Evolutionary conservation across 208 protist species (phyloP).

Genomic region (Leptomonas seymouri): DNA sequence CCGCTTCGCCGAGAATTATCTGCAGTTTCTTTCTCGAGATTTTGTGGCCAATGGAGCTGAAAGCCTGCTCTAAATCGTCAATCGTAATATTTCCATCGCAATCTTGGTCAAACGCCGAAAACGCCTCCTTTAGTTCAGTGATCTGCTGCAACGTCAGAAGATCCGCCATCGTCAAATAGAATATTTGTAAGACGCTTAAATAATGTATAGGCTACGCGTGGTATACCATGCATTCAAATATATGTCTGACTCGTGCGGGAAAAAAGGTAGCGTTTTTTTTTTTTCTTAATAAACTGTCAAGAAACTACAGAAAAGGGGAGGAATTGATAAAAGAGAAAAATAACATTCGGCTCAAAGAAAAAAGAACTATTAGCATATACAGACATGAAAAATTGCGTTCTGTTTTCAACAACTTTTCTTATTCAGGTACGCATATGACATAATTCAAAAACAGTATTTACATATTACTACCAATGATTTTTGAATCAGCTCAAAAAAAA

Average conservation of each 20-base stretch:
- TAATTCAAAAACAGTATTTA: not conserved
- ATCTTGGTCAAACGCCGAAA: conserved; percentile 99
- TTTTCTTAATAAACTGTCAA: no score
- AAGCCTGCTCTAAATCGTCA: conserved; percentile 99
- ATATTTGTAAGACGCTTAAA: no score
- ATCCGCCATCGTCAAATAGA: conserved; percentile 75
- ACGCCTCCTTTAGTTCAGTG: conserved; percentile 99
- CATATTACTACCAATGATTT: no score
- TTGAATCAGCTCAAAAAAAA: no score
- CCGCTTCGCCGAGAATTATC: conserved; percentile 97
- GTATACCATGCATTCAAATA: no score
- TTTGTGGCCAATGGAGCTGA: conserved; percentile 98
- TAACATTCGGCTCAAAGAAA: not conserved
- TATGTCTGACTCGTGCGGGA: not conserved
- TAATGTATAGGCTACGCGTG: no score
- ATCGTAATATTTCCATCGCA: conserved; percentile 98
- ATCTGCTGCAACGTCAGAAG: conserved; percentile 99
- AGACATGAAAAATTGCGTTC: no score
- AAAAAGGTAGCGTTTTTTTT: no score
- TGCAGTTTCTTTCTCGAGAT: conserved; percentile 93
- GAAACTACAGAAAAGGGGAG: not conserved
- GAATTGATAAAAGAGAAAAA: not conserved
- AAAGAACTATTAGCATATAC: not conserved
- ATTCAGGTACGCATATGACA: no score
- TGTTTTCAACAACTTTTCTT: no score